These are phyloP conservation scores for Chenopodium formosanum DNA, from an alignment of 148 eudicot species.

Conservation along the genomic window DNA sequence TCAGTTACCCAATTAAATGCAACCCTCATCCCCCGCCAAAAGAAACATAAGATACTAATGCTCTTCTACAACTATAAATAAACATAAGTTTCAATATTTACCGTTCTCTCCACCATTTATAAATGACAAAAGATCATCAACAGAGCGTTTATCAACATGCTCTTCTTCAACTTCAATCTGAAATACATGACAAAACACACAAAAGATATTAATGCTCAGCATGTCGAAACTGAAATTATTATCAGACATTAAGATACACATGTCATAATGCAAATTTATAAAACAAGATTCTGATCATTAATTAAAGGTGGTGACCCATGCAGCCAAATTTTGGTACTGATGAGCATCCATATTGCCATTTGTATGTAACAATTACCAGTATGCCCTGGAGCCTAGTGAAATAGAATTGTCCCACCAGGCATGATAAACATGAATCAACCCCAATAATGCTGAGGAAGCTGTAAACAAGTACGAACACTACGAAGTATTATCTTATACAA, in stretches of 20 bases:
- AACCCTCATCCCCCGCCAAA: too few relatives aligned
- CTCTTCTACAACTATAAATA: not conserved
- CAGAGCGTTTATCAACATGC: conserved; percentile 67
- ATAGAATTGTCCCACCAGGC: not conserved
- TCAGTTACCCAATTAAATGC: too few relatives aligned
- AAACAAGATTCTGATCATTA: not conserved
- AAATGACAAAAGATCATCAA: conserved; percentile 79
- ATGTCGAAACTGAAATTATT: not conserved
- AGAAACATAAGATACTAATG: too few relatives aligned
- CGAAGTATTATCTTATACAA: not conserved
- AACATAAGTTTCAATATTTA: conserved; percentile 3
- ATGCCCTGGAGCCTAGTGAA: not conserved
- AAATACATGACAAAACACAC: conserved; percentile 12
- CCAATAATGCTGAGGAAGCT: not conserved
- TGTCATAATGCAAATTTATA: not conserved
- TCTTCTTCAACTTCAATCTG: conserved; percentile 69
- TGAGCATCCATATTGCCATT: not conserved
- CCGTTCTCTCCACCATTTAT: conserved; percentile 76
- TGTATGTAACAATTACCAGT: not conserved
- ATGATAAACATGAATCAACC: not conserved
- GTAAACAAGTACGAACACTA: not conserved
- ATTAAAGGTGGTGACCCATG: not conserved
- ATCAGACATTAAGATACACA: not conserved
- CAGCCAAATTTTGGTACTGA: not conserved
- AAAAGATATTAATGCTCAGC: conserved; percentile 21